Conservation (phyloP, 805 yeast species). For the Wickerhamiella siamensis region DNA sequence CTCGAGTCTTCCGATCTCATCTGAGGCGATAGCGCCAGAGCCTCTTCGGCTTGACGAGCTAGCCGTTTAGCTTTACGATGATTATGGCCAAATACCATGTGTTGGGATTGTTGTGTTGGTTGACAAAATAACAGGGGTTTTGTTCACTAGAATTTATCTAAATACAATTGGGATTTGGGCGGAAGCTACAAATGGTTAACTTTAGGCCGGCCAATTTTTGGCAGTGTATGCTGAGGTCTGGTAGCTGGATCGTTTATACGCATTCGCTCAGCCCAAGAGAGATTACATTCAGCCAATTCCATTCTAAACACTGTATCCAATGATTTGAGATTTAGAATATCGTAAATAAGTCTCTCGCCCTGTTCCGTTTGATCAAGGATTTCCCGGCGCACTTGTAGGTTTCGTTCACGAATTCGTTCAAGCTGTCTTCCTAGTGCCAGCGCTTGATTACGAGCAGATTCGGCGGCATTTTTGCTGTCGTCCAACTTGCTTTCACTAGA, state of each 20-base stretch:
- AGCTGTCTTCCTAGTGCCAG: not conserved
- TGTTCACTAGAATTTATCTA: too few species aligned
- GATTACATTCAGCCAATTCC: not conserved
- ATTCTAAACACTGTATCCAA: not conserved
- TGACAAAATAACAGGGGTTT: too few species aligned
- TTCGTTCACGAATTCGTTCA: not conserved
- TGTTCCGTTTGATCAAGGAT: not conserved
- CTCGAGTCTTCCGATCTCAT: not conserved
- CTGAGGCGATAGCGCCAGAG: not conserved
- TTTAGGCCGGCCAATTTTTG: not conserved
- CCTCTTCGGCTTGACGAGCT: not conserved
- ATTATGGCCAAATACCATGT: not conserved
- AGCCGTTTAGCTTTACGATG: not conserved
- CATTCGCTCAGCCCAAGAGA: not conserved
- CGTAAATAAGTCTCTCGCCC: not conserved
- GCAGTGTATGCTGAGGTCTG: not conserved
- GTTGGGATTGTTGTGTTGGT: too few species aligned
- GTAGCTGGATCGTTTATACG: not conserved
- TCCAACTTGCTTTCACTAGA: too few species aligned
- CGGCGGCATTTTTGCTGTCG: not conserved
- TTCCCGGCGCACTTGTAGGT: not conserved
- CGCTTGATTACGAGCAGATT: not conserved
- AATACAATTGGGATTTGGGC: too few species aligned
- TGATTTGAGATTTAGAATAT: not conserved
- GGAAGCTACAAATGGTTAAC: too few species aligned